These are phyloP conservation scores for Vigna radiata DNA, from an alignment of 306 rosid species.

Conservation along the genomic window DNA sequence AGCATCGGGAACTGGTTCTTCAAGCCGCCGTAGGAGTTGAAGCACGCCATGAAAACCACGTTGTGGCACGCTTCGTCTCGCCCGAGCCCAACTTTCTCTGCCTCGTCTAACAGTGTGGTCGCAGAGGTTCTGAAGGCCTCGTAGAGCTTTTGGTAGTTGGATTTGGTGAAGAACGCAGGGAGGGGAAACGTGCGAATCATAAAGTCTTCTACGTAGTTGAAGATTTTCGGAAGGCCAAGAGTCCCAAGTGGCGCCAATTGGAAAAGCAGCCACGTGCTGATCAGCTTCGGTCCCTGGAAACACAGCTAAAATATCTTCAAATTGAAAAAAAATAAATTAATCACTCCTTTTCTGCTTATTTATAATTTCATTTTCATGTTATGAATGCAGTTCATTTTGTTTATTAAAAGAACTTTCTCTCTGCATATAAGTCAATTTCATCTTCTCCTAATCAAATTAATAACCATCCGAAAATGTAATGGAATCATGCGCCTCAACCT, in stretches of 20 bases:
- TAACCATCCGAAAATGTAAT: too few species aligned
- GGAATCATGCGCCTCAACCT: too few species aligned
- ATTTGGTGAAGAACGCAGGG: conserved; percentile 52
- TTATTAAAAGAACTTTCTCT: too few species aligned
- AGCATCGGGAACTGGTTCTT: conserved; percentile 58
- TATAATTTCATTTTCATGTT: too few species aligned
- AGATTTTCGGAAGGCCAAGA: conserved; percentile 51
- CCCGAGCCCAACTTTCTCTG: conserved; percentile 51
- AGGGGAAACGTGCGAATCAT: conserved; percentile 53
- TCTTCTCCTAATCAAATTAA: too few species aligned
- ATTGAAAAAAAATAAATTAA: too few species aligned
- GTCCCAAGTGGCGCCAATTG: conserved; percentile 65
- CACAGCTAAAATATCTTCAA: too few species aligned
- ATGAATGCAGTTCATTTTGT: too few species aligned
- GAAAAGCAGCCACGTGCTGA: conserved; percentile 51
- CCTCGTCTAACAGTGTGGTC: conserved; percentile 51
- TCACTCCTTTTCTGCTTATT: too few species aligned
- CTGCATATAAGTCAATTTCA: too few species aligned
- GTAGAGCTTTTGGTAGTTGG: conserved; percentile 65
- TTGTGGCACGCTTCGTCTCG: conserved; percentile 77
- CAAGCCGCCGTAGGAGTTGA: conserved; percentile 76
- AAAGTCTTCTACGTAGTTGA: conserved; percentile 60
- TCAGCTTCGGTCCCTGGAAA: conserved; percentile 42
- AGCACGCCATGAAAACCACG: conserved; percentile 63
- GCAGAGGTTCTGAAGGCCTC: conserved; percentile 15